Evolutionary conservation across 2,329 filamentous ascomycete genomes (phyloP).

Genomic region (Aspergillus oerlinghausenensis): DNA sequence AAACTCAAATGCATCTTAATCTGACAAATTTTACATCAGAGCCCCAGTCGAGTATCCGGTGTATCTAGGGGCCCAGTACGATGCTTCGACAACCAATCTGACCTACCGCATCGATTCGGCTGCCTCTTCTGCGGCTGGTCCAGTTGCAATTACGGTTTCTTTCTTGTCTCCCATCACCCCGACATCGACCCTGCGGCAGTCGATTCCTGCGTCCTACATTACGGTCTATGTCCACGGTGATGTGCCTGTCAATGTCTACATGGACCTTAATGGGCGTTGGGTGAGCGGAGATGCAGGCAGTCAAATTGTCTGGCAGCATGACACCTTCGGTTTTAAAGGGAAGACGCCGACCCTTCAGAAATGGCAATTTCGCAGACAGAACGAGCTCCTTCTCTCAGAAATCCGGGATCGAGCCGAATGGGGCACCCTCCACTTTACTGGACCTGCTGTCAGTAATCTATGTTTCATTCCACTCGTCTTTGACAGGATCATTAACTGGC

Average conservation of each 20-base stretch:
- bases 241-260: constrained; percentile 58
- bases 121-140: constrained; percentile 22
- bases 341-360: constrained; percentile 38
- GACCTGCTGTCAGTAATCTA: constrained; percentile 48
- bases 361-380: constrained; percentile 40
- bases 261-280: constrained; percentile 73
- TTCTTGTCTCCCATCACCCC: constrained; percentile 75
- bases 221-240: constrained; percentile 65
- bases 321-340: constrained; percentile 39
- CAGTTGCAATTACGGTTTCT: constrained; percentile 56
- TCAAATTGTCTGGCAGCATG: constrained; percentile 65
- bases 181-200: constrained; percentile 73
- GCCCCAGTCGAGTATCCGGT: constrained; percentile 56
- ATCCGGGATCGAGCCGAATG: constrained; percentile 72
- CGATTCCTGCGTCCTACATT: constrained; percentile 76
- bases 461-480: not conserved
- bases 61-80: constrained; percentile 60
- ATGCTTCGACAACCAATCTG: constrained; percentile 66
- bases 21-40: constrained; percentile 26
- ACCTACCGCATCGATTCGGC: constrained; percentile 57
- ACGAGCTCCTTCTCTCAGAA: constrained; percentile 69
- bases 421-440: constrained; percentile 75
- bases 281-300: constrained; percentile 70
- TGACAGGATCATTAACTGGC: constrained; percentile 10
- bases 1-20: not conserved